Evolutionary conservation across 805 yeast genomes (phyloP), one percentile per base, ranked within the genome.

Genomic region (Suhomyces sp.): DNA sequence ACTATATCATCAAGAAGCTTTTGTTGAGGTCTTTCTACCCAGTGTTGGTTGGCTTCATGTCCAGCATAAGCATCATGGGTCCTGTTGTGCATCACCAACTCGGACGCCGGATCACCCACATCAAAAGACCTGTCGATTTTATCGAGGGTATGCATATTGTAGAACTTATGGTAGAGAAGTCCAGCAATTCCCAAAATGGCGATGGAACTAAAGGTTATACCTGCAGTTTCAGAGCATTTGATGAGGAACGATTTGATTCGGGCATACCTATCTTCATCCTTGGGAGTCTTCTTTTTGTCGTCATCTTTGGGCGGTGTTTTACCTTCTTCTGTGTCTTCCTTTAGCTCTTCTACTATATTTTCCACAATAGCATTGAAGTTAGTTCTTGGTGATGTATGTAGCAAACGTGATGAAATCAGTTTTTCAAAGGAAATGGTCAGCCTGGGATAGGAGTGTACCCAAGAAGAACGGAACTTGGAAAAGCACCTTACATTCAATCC

Each of bases 1-100:
- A 86, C 69, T 19, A 85, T 77, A 23, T 74, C 77, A 57, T 86
- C 86, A 20, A 85, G 53, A 6, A 78, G 51, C 17, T 64, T 49
- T 48, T 85, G 95, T 46, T 85, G 84, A 1, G 79, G 79, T 25
- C 95, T 66, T 31, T 72, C 76, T 1, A 84, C 83, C 91, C 93
- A 83, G 32, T 37, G 52, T 23, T 48, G 47, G 22, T 40, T 38
- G 12, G 25, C 42, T n/a, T 39, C 47, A 11, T 19, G 23, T 10
- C 35, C 35, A 4, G 50, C 55, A 13, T 44, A 35, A 19, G 54
- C 58, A 12, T 60, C 50, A 21, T 62, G 64, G 1, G 73, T 65
- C 10, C 65, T 54, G 31, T 59, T 65, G 47, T 79, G 84, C 53
- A 75, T 72, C 4, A 79, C 73, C 32, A 81, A 54, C 43, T 79